A percentile compares a stretch with the other conserved stretches of the same genome.
Evolutionary conservation across 768 basidiomycete species (phyloP).

Genomic region (Phylloporus sp.): DNA sequence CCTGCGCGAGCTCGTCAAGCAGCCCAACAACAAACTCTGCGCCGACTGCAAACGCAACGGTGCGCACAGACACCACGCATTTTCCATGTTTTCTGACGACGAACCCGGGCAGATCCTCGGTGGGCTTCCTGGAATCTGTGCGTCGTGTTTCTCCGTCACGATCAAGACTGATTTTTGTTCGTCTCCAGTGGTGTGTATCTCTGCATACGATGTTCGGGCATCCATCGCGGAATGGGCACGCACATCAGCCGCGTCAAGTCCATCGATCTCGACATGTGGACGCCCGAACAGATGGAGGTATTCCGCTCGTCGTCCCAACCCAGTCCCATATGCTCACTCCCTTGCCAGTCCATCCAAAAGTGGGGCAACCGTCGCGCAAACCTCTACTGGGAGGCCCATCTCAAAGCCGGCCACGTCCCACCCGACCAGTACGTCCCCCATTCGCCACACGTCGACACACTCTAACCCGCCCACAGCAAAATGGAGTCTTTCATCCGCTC

Average conservation of each 20-base stretch:
- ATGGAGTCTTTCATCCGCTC: slow-evolving; percentile 97
- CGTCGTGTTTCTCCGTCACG: too few species aligned
- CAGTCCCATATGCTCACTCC: not conserved
- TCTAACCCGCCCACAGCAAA: slow-evolving; percentile 54
- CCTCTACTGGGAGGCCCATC: slow-evolving; percentile 94
- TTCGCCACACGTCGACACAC: too few species aligned
- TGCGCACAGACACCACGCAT: slow-evolving; percentile 37
- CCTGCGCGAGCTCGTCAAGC: slow-evolving; percentile 83
- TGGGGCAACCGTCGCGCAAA: slow-evolving; percentile 96
- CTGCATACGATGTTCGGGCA: slow-evolving; percentile 96
- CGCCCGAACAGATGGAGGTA: slow-evolving; percentile 95
- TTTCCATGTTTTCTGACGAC: not conserved
- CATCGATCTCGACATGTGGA: slow-evolving; percentile 97
- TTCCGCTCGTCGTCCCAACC: slow-evolving; percentile 13
- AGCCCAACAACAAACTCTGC: slow-evolving; percentile 88
- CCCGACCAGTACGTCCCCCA: slow-evolving; percentile 79
- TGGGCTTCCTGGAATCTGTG: slow-evolving; percentile 99
- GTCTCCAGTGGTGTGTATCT: slow-evolving; percentile 76
- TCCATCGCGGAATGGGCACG: slow-evolving; percentile 96
- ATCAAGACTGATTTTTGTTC: slow-evolving; percentile 1
- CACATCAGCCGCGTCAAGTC: slow-evolving; percentile 98
- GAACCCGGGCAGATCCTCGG: slow-evolving; percentile 64
- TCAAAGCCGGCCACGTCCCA: slow-evolving; percentile 86
- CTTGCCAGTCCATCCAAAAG: slow-evolving; percentile 69
- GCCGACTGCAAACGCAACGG: slow-evolving; percentile 97